Evolutionary conservation across 1,284 basidiomycete species (phyloP).

Genomic region (Anthracocystis walkeri): DNA sequence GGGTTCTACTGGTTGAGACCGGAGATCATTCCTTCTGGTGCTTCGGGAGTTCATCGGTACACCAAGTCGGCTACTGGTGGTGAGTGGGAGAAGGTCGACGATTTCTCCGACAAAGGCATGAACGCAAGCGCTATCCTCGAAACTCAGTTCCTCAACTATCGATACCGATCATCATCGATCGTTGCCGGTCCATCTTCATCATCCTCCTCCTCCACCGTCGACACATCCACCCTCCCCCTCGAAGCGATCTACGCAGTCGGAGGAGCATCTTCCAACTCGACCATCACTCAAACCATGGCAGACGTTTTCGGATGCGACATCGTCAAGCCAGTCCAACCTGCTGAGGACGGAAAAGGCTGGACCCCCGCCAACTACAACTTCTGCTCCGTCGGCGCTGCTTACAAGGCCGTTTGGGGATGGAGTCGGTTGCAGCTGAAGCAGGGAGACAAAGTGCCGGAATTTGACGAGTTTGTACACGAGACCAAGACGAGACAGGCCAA

Average conservation of each 20-base stretch:
- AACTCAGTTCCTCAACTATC: constrained; percentile 85
- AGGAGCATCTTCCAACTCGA: constrained; percentile 80
- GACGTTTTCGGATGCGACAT: constrained; percentile 76
- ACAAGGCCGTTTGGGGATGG: constrained; percentile 66
- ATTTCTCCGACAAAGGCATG: constrained; percentile 70
- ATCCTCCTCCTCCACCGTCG: constrained; percentile 6
- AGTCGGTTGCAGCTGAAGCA: constrained; percentile 16
- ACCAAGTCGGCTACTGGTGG: constrained; percentile 54
- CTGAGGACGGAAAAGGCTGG: constrained; percentile 36
- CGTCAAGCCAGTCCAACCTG: constrained; percentile 52
- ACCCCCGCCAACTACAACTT: constrained; percentile 59
- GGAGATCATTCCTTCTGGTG: constrained; percentile 82
- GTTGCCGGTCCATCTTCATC: constrained; percentile 71
- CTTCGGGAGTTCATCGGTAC: constrained; percentile 79
- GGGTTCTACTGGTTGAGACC: constrained; percentile 82
- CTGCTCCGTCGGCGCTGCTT: constrained; percentile 66
- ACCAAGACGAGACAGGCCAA: constrained; percentile 28
- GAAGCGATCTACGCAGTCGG: constrained; percentile 82
- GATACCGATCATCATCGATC: constrained; percentile 78
- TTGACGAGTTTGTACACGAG: constrained; percentile 52
- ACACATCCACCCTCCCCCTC: constrained; percentile 68
- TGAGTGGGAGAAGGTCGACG: constrained; percentile 52
- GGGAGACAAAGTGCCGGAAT: constrained; percentile 17
- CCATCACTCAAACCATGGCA: constrained; percentile 81
- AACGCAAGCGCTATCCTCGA: constrained; percentile 87